Conservation (phyloP, 1,284 basidiomycete genomes). For the Ceratobasidium sp. region DNA sequence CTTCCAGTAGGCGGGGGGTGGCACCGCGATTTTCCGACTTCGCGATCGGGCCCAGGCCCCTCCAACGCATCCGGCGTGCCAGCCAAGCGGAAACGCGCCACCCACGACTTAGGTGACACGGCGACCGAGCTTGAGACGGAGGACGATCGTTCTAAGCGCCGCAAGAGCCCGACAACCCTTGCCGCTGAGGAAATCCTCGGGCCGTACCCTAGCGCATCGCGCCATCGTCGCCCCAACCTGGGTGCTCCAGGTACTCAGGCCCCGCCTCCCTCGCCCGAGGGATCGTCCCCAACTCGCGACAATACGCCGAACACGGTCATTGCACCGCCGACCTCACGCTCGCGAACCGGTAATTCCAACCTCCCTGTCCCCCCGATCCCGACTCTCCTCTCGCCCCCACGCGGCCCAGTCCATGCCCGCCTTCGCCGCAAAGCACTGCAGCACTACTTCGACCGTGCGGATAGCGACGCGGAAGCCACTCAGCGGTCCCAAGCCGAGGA, state of each 20-base stretch:
- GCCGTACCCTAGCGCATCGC: background rate
- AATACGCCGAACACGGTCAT: background rate
- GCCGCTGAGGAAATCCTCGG: too few relatives aligned
- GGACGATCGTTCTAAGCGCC: too few relatives aligned
- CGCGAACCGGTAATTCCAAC: background rate
- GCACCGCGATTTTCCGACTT: background rate
- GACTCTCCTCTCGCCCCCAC: background rate
- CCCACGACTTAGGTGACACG: background rate
- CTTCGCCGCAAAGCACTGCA: background rate
- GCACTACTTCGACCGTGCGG: background rate
- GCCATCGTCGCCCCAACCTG: background rate
- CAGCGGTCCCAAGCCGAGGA: too few relatives aligned
- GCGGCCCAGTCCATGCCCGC: background rate
- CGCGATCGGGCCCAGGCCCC: background rate
- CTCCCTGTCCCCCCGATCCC: background rate
- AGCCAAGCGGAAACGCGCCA: too few relatives aligned
- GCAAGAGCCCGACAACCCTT: too few relatives aligned
- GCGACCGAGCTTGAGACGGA: background rate
- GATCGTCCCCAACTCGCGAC: too few relatives aligned
- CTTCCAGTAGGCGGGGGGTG: constrained; percentile 33
- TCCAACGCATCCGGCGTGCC: background rate
- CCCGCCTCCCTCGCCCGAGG: background rate
- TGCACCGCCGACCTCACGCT: background rate
- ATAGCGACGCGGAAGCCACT: background rate
- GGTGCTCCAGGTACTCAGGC: background rate